Base-by-base conservation (phyloP, 139 green algal genomes). In the Chlamydomonas schloesseri region DNA sequence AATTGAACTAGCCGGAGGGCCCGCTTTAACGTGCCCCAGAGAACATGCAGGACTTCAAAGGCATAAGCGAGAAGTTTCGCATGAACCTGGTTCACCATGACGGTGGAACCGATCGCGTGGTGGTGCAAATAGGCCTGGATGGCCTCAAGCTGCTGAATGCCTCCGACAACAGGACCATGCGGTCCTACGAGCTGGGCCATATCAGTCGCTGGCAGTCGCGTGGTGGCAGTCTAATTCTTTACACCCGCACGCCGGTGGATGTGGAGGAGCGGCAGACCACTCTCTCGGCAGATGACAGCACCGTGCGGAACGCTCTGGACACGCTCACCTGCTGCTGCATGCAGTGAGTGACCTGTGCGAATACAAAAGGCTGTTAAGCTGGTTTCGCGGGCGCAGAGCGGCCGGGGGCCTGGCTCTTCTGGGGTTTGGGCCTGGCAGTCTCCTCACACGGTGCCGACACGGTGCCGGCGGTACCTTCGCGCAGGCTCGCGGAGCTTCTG, bases 291-390 rank as follows among this genome's bases (percentile, higher is more conserved):
- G 92, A 95, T 37, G 91, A 97, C 29, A 81, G 67, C 69, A 95
- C 90, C 14, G 94, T 97, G 9, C 90, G 92, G 26, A 93, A 87
- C 42, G 89, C 95, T 10, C 85, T 98, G 60, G 96, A 98, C 90
- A 97, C 94, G 46, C 88, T 98, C 9, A 98, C 96, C 23, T 96
- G 89, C 86, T 96, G 77, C 65, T 98, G 96, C 89, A 97, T 98
- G 95, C 96, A 98, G 94, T 93, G 31, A 90, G 91, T 89, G 9
- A 5, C 6, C 6, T 8, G 42, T 50, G 42, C n/a, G n/a, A n/a
- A n/a, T n/a, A n/a, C n/a, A n/a, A n/a, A n/a, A n/a, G n/a, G n/a
- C n/a, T n/a, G n/a, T n/a, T n/a, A n/a, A n/a, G n/a, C n/a, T 8
- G 47, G 55, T 24, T 62, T 36, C 29, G 60, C 13, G n/a, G 60